Evolutionary conservation across 768 basidiomycete genomes (phyloP), one percentile per base, ranked within the genome.

Genomic region (Tylopilus rubrobrunneus): DNA sequence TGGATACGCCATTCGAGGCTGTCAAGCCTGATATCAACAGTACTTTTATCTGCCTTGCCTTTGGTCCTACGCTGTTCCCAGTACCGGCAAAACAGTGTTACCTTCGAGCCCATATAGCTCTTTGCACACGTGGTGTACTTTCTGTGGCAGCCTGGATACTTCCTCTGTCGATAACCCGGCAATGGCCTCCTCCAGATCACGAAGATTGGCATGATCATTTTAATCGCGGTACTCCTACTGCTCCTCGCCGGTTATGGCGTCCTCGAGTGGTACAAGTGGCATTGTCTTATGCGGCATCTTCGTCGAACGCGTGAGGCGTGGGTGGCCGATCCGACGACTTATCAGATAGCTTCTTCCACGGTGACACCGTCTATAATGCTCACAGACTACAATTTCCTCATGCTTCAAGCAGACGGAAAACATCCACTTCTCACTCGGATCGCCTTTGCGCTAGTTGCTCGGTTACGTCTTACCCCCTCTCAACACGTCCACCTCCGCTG

Each of bases 211-310:
- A 83, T 81, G 28, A 74, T 89, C 47, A 76, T 98, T 52, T 72
- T 97, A 59, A 77, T 91, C 50, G 67, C 84, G 41, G 69, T 87
- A 34, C 84, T 88, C n/a, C 67, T 92, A 37, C 62, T 92, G 51
- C 79, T 95, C 47, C 77, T 94, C 59, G 82, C 77, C 9, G 82
- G 83, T 34, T 82, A 93, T 69, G 87, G 83, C 58, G 67, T 85
- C 4, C 74, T 95, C 61, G 91, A 93, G 62, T 93, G 92, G 89
- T 93, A 85, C 77, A 88, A 87, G 63, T 97, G 92, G 89, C 76
- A 79, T 12, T 82, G 74, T 67, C 78, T 89, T 67, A 82, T 82
- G 71, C 62, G 59, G 4, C 84, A 90, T 61, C 72, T 93, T 53
- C 78, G 79, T 62, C 76, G 76, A 53, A 90, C 85, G 5, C 87